Conservation (phyloP, 495 filamentous ascomycete genomes). For the Xylaria castorea region DNA sequence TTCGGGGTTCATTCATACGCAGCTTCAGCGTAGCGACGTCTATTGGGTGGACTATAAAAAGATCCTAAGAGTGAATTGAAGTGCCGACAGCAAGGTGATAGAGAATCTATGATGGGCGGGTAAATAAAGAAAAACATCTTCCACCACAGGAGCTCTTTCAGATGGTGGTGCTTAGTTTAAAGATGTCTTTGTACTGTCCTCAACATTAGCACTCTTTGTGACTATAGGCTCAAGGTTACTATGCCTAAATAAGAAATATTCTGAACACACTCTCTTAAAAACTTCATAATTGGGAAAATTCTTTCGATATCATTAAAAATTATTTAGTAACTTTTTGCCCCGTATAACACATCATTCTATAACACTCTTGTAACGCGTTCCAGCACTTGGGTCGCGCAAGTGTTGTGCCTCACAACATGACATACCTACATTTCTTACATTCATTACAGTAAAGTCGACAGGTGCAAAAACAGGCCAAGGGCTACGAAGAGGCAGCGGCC, state of each 20-base stretch:
- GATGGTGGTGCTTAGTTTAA: background rate
- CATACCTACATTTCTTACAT: conserved; percentile 24
- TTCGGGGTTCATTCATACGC: background rate
- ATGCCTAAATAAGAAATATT: background rate
- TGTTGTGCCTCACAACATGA: conserved; percentile 19
- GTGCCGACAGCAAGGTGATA: background rate
- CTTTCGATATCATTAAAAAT: background rate
- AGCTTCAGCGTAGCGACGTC: background rate
- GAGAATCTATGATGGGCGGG: background rate
- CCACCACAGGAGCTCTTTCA: background rate
- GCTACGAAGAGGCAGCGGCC: background rate
- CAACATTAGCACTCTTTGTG: too few species aligned
- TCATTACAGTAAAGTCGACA: conserved; percentile 30
- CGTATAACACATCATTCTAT: background rate
- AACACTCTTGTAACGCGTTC: conserved; percentile 32
- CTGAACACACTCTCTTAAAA: background rate
- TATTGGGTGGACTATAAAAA: background rate
- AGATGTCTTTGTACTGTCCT: too few species aligned
- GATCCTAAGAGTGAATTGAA: background rate
- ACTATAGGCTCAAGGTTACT: background rate
- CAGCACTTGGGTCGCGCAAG: conserved; percentile 40
- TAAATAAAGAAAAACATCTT: background rate
- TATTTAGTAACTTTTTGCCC: background rate
- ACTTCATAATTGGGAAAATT: background rate
- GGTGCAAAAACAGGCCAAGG: background rate